Conservation (phyloP, 2,329 filamentous ascomycete genomes). For the Apiospora rasikravindrae region DNA sequence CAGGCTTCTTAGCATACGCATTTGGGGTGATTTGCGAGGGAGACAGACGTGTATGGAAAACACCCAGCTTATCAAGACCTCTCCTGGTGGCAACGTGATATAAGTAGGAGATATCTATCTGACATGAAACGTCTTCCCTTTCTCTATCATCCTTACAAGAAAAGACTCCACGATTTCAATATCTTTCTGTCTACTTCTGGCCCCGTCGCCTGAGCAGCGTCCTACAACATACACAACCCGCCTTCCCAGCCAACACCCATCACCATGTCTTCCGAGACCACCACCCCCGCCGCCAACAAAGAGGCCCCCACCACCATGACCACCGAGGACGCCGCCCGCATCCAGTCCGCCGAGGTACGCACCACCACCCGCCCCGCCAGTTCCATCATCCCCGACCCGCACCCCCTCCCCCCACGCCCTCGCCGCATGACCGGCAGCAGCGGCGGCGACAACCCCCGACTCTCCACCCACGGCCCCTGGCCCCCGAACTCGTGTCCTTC, state of each 20-base stretch:
- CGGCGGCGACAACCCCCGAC: no score
- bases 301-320: background rate
- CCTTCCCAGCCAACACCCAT: background rate
- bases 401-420: background rate
- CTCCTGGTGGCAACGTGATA: background rate
- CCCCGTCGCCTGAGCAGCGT: background rate
- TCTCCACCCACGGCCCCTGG: no score
- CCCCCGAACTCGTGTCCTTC: no score
- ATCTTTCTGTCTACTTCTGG: background rate
- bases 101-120: background rate
- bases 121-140: background rate
- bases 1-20: background rate
- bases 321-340: background rate
- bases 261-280: background rate
- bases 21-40: background rate
- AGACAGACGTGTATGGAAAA: background rate
- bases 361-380: background rate
- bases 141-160: background rate
- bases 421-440: background rate
- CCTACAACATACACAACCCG: background rate
- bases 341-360: slow-evolving; percentile 5
- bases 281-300: background rate
- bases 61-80: background rate
- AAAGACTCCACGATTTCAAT: background rate
- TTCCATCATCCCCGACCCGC: background rate